Evolutionary conservation across 78 protist genomes (phyloP), one percentile per base, ranked within the genome.

Genomic region (Paulinella micropora): DNA sequence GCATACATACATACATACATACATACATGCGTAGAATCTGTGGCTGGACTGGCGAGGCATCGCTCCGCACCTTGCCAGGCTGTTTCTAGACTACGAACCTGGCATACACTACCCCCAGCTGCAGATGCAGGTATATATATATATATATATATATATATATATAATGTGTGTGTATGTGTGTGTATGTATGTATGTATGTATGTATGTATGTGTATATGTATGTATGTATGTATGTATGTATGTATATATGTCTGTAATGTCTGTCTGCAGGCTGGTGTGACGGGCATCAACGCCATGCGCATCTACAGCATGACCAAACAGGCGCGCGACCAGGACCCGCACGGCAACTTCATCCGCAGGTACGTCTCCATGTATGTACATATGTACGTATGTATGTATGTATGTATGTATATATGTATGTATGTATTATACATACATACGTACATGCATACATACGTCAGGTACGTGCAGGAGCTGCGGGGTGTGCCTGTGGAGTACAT

Each of bases 51-150:
- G 77, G 77, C 15, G 77, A 23, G 34, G 34, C 15, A 64, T 23
- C 15, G 15, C 77, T 15, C 77, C 34, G 34, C 23, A 28, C 77
- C 77, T 64, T 23, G n/a, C 86, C 36, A 82, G 34, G 86, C 86
- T 34, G 39, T 82, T 82, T 29, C 86, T 82, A 28, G 86, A 82
- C 86, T 82, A 82, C 86, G 86, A 82, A 15, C 86, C 86, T 15
- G 86, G 86, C 86, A 82, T 82, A 9, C 86, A 82, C 86, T 82
- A 31, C 86, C 86, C 86, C 26, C 86, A 82, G 86, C 15, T 82
- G 36, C 86, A 82, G 34, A 82, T 82, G 77, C 77, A 64, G 23
- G 15, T n/a, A n/a, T n/a, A n/a, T n/a, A n/a, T n/a, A n/a, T n/a
- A n/a, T n/a, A n/a, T n/a, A n/a, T n/a, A n/a, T n/a, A n/a, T n/a